These are phyloP conservation scores for Elasticomyces elasticus DNA, from an alignment of 495 filamentous ascomycete species.

Conservation along the genomic window DNA sequence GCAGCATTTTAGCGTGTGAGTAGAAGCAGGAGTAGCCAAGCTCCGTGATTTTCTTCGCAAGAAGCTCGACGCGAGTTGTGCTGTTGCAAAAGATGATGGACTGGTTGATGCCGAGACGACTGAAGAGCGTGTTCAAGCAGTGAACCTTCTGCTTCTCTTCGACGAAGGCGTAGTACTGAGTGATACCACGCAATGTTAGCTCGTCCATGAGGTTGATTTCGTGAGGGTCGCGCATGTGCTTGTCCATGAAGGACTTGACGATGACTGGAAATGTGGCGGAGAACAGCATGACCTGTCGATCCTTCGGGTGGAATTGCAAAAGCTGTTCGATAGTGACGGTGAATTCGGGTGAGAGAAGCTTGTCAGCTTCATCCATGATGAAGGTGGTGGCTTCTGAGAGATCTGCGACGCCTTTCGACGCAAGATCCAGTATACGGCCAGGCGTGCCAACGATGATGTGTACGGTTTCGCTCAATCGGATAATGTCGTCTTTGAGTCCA, in stretches of 20 bases:
- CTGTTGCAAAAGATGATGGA: constrained; percentile 99
- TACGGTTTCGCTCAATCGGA: constrained; percentile 84
- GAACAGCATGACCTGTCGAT: constrained; percentile 98
- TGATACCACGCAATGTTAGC: constrained; percentile 93
- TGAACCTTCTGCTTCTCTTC: constrained; percentile 99
- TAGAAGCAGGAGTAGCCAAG: constrained; percentile 99
- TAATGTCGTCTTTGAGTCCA: constrained; percentile 89
- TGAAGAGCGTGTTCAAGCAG: constrained; percentile 97
- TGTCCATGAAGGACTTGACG: constrained; percentile 95
- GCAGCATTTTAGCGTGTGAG: constrained; percentile 97
- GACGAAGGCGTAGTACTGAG: constrained; percentile 97
- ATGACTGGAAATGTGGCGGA: constrained; percentile 93
- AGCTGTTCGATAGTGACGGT: constrained; percentile 95
- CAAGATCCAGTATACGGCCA: constrained; percentile 86
- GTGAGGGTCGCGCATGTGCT: constrained; percentile 89
- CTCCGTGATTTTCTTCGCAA: constrained; percentile 99
- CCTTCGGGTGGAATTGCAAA: constrained; percentile 83
- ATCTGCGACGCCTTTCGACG: constrained; percentile 89
- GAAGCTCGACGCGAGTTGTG: constrained; percentile 90
- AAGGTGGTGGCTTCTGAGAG: constrained; percentile 94
- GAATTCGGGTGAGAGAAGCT: constrained; percentile 90
- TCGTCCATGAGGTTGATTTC: constrained; percentile 99
- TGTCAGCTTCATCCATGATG: constrained; percentile 98
- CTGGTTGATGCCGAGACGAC: constrained; percentile 98
- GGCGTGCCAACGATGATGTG: constrained; percentile 98